Evolutionary conservation across 106 monocot species (phyloP).

Genomic region (Dendrobium chrysotoxum): DNA sequence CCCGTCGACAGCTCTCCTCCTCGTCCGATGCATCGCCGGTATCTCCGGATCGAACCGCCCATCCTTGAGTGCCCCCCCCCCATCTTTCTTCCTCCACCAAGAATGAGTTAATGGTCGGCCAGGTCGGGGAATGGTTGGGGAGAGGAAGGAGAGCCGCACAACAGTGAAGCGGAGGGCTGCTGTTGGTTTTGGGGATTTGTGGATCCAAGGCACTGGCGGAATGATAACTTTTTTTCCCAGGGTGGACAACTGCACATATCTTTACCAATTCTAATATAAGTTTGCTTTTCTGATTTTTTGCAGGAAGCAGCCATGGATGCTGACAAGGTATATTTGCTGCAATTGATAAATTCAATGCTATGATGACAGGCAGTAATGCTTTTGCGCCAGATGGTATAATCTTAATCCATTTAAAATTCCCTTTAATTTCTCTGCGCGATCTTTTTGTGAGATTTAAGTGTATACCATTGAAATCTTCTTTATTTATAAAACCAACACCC

Average conservation of each 20-base stretch:
- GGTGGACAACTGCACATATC: too few relatives aligned
- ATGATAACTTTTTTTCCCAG: too few relatives aligned
- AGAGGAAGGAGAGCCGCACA: not conserved
- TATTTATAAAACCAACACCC: too few relatives aligned
- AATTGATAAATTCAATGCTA: slow-evolving; percentile 94
- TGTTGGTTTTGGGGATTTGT: not conserved
- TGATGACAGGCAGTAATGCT: slow-evolving; percentile 53
- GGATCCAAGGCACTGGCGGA: not conserved
- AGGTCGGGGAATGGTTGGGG: not conserved
- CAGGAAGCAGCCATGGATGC: slow-evolving; percentile 67
- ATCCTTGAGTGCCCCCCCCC: slow-evolving; percentile 10
- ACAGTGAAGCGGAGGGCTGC: not conserved
- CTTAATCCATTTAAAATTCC: not conserved
- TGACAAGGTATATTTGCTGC: slow-evolving; percentile 92
- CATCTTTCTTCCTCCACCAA: slow-evolving; percentile 10
- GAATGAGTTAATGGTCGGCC: not conserved
- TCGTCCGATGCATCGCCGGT: not conserved
- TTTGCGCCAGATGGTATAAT: slow-evolving; percentile 64
- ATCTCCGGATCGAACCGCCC: slow-evolving; percentile 7
- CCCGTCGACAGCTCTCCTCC: slow-evolving; percentile 6
- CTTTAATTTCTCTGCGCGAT: too few relatives aligned
- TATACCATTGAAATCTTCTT: too few relatives aligned
- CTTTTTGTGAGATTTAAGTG: too few relatives aligned
- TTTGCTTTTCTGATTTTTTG: not conserved
- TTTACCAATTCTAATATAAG: not conserved